A percentile compares a stretch with the other conserved stretches of the same genome.
phyloP scores from a whole-genome alignment of 1,139 yeast species.

The Geotrichum restrictum region DNA sequence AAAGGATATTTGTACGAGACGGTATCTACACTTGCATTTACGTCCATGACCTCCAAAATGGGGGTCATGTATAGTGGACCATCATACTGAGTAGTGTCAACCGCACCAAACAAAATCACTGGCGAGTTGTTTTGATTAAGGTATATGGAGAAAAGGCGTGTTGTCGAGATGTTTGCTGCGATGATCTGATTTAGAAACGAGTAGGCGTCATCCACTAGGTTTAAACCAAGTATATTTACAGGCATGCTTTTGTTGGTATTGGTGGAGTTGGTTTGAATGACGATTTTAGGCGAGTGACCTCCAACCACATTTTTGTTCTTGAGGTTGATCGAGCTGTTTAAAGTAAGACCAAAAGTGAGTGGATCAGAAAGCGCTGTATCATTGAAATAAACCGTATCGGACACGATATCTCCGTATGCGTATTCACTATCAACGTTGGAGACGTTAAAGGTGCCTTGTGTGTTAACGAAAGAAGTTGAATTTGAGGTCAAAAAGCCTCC shows the following conservation, averaged over 20 bases:
- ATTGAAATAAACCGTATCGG: conserved; percentile 23
- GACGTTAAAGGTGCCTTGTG: conserved; percentile 13
- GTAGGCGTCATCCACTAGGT: conserved; percentile 16
- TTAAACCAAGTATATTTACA: conserved; percentile 29
- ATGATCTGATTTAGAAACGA: conserved; percentile 20
- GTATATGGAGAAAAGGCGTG: conserved; percentile 25
- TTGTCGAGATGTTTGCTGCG: conserved; percentile 10
- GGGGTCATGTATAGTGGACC: conserved; percentile 28
- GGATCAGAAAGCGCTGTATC: conserved; percentile 14
- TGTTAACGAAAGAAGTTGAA: conserved; percentile 22
- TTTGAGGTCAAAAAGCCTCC: conserved; percentile 20
- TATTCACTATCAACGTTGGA: conserved; percentile 23
- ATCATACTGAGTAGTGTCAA: conserved; percentile 24
- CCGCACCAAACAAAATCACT: conserved; percentile 27
- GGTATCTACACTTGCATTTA: conserved; percentile 31
- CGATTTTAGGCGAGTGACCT: conserved; percentile 9
- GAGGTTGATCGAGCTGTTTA: conserved; percentile 15
- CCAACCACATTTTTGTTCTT: conserved; percentile 13
- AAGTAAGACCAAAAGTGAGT: conserved; percentile 26
- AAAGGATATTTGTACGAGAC: conserved; percentile 46
- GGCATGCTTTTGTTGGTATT: conserved; percentile 9
- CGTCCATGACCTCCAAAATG: conserved; percentile 16
- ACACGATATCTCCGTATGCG: conserved; percentile 23
- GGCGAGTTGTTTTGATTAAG: conserved; percentile 19
- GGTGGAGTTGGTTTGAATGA: not conserved